Conservation (phyloP, 768 basidiomycete genomes). For the Pulveroboletus sp. region DNA sequence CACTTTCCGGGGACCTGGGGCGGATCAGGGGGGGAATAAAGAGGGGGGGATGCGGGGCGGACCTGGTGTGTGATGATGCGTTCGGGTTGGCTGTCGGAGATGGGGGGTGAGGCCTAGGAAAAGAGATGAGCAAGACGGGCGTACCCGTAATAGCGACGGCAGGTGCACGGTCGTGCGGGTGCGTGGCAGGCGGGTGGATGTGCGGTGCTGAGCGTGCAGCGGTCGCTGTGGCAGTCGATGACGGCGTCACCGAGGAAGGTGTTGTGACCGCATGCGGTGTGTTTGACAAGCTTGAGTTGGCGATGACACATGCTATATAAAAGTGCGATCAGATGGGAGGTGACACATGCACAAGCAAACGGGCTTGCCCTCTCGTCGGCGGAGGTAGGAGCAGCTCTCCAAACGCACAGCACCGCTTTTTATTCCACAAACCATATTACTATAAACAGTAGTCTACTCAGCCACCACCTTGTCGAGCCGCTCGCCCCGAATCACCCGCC, state of each 20-base stretch:
- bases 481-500: slow-evolving; percentile 81
- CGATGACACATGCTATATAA: slow-evolving; percentile 60
- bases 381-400: slow-evolving; percentile 46
- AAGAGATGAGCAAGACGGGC: too few relatives aligned
- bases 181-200: slow-evolving; percentile 50
- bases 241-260: slow-evolving; percentile 40
- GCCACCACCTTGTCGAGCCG: too few relatives aligned
- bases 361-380: slow-evolving; percentile 40
- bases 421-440: slow-evolving; percentile 5
- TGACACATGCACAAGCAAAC: neutral
- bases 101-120: slow-evolving; percentile 5
- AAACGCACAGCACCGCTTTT: slow-evolving; percentile 16
- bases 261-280: slow-evolving; percentile 54
- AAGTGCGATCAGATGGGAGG: neutral
- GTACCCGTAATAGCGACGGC: slow-evolving; percentile 57
- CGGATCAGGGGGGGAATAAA: slow-evolving; percentile 16
- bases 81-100: slow-evolving; percentile 47
- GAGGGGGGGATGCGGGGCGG: slow-evolving; percentile 15
- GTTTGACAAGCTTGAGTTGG: slow-evolving; percentile 50
- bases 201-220: slow-evolving; percentile 45
- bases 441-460: too few relatives aligned
- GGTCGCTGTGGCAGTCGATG: slow-evolving; percentile 49
- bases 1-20: slow-evolving; percentile 39
- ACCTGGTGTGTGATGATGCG: slow-evolving; percentile 48
- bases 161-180: slow-evolving; percentile 36